Conservation (phyloP, 139 green algal species). For the Micractinium sp. region DNA sequence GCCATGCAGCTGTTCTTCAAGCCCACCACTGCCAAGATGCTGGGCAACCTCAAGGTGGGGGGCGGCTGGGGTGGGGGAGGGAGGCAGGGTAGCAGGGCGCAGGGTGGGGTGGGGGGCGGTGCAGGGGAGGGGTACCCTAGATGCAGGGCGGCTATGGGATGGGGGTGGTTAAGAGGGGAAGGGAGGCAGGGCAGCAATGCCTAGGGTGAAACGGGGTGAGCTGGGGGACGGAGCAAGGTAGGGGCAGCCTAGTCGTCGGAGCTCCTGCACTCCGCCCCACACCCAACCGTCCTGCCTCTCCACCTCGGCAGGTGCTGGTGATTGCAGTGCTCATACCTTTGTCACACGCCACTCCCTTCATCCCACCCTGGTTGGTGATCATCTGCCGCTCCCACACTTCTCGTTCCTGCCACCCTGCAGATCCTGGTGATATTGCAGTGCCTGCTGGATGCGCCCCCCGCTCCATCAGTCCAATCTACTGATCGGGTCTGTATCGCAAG, state of each 20-base stretch:
- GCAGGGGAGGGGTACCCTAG: not conserved
- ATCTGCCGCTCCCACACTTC: not conserved
- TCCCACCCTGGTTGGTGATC: not conserved
- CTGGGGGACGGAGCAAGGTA: too few species aligned
- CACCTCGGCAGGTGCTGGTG: not conserved
- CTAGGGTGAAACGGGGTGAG: too few species aligned
- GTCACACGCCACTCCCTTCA: too few species aligned
- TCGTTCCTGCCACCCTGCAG: not conserved
- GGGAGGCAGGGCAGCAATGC: too few species aligned
- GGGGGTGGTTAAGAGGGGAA: too few species aligned
- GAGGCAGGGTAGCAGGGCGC: not conserved
- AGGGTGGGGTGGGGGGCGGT: not conserved
- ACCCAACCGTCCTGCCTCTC: not conserved
- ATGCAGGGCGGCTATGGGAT: not conserved
- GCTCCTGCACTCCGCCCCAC: too few species aligned
- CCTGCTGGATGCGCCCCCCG: too few species aligned
- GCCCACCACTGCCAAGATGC: conserved; percentile 98
- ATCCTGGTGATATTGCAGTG: not conserved
- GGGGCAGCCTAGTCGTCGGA: too few species aligned
- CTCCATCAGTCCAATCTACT: too few species aligned
- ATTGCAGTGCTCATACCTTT: too few species aligned
- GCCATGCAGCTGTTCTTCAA: conserved; percentile 88
- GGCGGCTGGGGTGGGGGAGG: not conserved
- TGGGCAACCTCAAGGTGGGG: conserved; percentile 93
- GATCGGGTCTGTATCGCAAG: too few species aligned